Base-by-base conservation (phyloP, 2,329 filamentous ascomycete species). In the Boeremia exigua region DNA sequence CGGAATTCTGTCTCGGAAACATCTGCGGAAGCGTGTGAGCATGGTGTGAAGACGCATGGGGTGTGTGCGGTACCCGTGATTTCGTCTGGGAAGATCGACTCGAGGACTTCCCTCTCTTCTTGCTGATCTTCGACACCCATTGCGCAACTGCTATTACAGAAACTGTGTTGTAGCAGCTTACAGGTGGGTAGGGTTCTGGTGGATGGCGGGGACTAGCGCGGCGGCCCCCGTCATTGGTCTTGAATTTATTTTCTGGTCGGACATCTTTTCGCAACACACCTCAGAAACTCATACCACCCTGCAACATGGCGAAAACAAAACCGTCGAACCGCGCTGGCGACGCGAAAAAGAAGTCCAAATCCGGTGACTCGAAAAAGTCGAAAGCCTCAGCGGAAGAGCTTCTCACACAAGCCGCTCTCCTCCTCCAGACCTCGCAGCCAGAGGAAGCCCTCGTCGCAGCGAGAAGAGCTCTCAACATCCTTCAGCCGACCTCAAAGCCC, bases 51-150 rank as follows among this genome's bases (percentile, higher is more conserved):
- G 19, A 19, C 6, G 12, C 15, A 15, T n/a, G 6, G 10, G 36
- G 14, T 9, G n/a, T 10, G 17, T 23, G 32, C 11, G 76, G 43
- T 71, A 94, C 92, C 90, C 84, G 88, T 94, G 67, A 99, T 96
- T 80, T 99, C 95, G 58, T 99, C 94, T 1, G 95, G 92, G 67
- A 98, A 99, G 72, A 99, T 99, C 58, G 94, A 97, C 73, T 96
- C 92, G 74, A 99, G 91, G 68, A 99, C 94, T 78, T 99, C 95
- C 59, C 93, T 88, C 84, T 99, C 95, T 80, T 99, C 95, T 63
- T 88, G 80, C 77, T 99, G 95, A 58, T 99, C 95, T 82, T 98
- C 94, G 56, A 75, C 65, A 25, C 81, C 81, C 81, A 83, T 83
- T 51, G 47, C 56, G 62, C 27, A 67, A 37, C 40, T 47, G 33